Evolutionary conservation across 2,329 filamentous ascomycete species (phyloP).

Genomic region (Paraphoma sp.): DNA sequence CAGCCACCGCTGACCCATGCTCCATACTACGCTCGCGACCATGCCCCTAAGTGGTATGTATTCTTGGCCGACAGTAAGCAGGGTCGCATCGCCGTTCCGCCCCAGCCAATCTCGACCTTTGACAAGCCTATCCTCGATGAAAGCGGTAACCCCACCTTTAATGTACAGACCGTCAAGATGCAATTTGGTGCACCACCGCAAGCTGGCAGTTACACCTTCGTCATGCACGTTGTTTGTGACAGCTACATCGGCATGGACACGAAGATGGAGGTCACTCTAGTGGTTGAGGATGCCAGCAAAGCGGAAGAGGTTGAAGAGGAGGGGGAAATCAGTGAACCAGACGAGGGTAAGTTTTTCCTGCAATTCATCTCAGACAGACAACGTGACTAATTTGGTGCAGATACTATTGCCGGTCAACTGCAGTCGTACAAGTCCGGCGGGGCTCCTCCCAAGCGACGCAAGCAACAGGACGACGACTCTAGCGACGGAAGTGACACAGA

Average conservation of each 20-base stretch:
- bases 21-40: slow-evolving; percentile 87
- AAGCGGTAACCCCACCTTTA: slow-evolving; percentile 85
- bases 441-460: slow-evolving; percentile 62
- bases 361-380: slow-evolving; percentile 1
- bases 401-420: slow-evolving; percentile 91
- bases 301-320: slow-evolving; percentile 81
- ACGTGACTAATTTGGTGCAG: slow-evolving; percentile 55
- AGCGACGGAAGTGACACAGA: slow-evolving; percentile 67
- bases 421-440: slow-evolving; percentile 78
- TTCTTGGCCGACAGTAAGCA: slow-evolving; percentile 95
- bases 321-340: slow-evolving; percentile 96
- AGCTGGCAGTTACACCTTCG: slow-evolving; percentile 90
- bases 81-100: slow-evolving; percentile 94
- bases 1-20: slow-evolving; percentile 87
- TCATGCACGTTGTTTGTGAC: slow-evolving; percentile 92
- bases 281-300: slow-evolving; percentile 88
- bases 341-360: slow-evolving; percentile 78
- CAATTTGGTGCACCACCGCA: slow-evolving; percentile 95
- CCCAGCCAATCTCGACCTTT: slow-evolving; percentile 93
- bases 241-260: slow-evolving; percentile 94
- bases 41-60: slow-evolving; percentile 90
- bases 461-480: slow-evolving; percentile 66
- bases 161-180: slow-evolving; percentile 95
- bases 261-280: slow-evolving; percentile 86
- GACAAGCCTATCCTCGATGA: slow-evolving; percentile 86